Evolutionary conservation across 805 yeast species (phyloP).

Genomic region (Suhomyces vadensis): DNA sequence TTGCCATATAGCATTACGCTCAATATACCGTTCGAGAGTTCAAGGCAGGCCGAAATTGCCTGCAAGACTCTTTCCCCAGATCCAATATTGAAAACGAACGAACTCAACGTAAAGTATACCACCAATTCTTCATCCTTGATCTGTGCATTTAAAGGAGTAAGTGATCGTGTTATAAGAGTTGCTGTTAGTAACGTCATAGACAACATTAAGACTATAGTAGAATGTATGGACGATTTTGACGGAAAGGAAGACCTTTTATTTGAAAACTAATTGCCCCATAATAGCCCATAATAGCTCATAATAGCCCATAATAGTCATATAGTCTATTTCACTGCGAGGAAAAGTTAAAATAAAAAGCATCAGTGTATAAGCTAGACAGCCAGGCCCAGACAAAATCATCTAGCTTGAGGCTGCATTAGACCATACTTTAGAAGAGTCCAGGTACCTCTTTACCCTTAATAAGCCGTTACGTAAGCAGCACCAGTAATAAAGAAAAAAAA

Average conservation of each 20-base stretch:
- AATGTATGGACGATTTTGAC: constrained; percentile 74
- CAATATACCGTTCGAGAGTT: constrained; percentile 62
- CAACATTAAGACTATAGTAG: constrained; percentile 71
- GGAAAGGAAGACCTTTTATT: constrained; percentile 31
- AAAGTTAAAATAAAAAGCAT: too few relatives aligned
- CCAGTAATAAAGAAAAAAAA: background rate
- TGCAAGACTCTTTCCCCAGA: constrained; percentile 66
- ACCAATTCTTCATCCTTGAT: constrained; percentile 37
- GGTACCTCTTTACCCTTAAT: too few relatives aligned
- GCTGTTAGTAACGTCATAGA: constrained; percentile 83
- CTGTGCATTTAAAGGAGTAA: constrained; percentile 56
- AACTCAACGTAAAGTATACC: constrained; percentile 52
- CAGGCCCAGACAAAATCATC: too few relatives aligned
- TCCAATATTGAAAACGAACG: constrained; percentile 74
- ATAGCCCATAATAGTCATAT: too few relatives aligned
- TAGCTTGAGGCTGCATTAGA: too few relatives aligned
- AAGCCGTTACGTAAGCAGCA: background rate
- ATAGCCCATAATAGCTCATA: too few relatives aligned
- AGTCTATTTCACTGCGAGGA: too few relatives aligned
- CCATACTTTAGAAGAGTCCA: too few relatives aligned
- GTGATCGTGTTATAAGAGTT: constrained; percentile 77
- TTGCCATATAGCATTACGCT: constrained; percentile 31
- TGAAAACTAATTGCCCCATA: constrained; percentile 6
- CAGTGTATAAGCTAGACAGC: too few relatives aligned
- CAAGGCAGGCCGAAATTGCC: constrained; percentile 65